Evolutionary conservation across 371 early-diverging fungal species (phyloP), one percentile per base, ranked within the genome.

Genomic region (Mortierella sp.): DNA sequence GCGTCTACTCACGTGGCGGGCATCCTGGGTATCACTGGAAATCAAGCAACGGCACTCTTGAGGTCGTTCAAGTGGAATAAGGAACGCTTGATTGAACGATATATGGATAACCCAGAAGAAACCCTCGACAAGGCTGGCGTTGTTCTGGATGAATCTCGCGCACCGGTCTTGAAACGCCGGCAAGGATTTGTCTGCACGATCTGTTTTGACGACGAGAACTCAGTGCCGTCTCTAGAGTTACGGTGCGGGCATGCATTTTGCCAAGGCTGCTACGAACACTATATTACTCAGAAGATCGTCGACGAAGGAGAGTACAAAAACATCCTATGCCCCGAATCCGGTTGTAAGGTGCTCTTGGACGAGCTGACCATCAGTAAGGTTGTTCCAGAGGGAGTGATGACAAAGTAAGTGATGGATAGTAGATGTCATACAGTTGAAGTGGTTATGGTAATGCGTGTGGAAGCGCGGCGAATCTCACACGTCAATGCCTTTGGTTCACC

Each of bases 11-110:
- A 90, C 28, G 91, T 92, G 0, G 58, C 86, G 8, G 83, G 80
- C 14, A 84, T 94, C 37, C 78, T 88, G 59, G 95, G 93, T 17
- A 73, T 93, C 51, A 66, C 80, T 0, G 66, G 65, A 17, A 80
- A 88, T 25, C 88, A 90, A 68, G 82, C 89, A 9, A 83, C 86
- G 25, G 89, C 91, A 16, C 78, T 96, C 59, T 83, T 96, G 45
- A 88, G 93, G 46, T 80, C 86, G 74, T 95, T 90, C 80, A 83
- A 87, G 63, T 97, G 97, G 97, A 95, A 96, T 80, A 95, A 95
- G 80, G 98, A 98, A 70, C 81, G 86, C 54, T 81, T 97, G 22
- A 86, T 97, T 49, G 98, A 98, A 73, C 81, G 85, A 41, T 95
- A 94, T 76, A 92, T 95, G 90, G 94, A 94, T 46, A 79, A 84